phyloP scores from a whole-genome alignment of 495 filamentous ascomycete species.

The Hypoxylon trugodes region DNA sequence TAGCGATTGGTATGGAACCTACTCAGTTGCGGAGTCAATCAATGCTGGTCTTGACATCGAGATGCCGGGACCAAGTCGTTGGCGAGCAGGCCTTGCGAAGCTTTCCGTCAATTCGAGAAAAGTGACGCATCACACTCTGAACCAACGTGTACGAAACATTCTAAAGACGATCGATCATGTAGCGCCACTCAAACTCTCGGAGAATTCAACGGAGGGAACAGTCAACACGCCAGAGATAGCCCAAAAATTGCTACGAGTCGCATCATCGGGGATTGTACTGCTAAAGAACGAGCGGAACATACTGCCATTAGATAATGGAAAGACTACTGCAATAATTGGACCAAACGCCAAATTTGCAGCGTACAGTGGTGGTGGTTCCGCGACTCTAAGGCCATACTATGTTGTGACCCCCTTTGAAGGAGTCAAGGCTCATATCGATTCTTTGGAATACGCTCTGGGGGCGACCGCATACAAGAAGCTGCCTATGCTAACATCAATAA shows the following conservation, averaged over 20 bases:
- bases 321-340: neutral
- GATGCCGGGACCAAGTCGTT: neutral
- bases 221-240: neutral
- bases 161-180: neutral
- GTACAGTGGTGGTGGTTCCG: neutral
- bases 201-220: neutral
- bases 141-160: neutral
- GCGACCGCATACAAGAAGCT: neutral
- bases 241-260: neutral
- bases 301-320: neutral
- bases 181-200: neutral
- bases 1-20: slow-evolving; percentile 1
- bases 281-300: neutral
- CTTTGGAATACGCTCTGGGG: neutral
- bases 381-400: neutral
- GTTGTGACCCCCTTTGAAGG: neutral
- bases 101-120: neutral
- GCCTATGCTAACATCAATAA: neutral
- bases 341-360: neutral
- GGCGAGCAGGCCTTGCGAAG: neutral
- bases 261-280: neutral
- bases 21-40: neutral
- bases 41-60: neutral
- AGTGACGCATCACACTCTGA: neutral
- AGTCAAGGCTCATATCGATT: neutral